Base-by-base conservation (phyloP, 1,284 basidiomycete species). In the Ganoderma lucidum region DNA sequence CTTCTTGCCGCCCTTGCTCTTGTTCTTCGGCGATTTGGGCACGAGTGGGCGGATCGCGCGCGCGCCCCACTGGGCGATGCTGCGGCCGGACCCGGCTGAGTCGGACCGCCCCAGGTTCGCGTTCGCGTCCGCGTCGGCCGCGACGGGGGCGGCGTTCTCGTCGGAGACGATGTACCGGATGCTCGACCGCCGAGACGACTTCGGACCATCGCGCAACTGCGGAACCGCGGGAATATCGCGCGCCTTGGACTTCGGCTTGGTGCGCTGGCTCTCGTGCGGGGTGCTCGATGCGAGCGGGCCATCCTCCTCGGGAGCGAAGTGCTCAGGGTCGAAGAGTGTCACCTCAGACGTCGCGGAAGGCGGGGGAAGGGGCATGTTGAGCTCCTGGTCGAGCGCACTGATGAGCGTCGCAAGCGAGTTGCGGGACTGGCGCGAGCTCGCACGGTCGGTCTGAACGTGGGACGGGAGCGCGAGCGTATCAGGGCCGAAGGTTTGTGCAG, bases 121-220 rank as follows among this genome's bases (percentile, higher is more conserved):
- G 76, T 51, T 28, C 23, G 75, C 48, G 77, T 69, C 51, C 76
- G 76, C 53, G 78, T 80, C 74, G 59, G 77, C 75, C 39, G 75
- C 67, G 59, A 78, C 77, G 28, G 80, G 73, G 66, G 73, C 69
- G 8, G 66, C 67, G 72, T 83, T 79, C 76, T 87, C 82, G 73
- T 86, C 84, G 66, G 89, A 89, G 80, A 85, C 87, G 75, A 89
- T 87, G 80, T 91, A 90, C 69, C 85, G 80, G 79, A 91, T 88
- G 75, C 87, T 89, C 66, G 90, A 88, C 72, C 86, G 86, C 73
- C 83, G 81, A 67, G 70, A 74, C 12, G 67, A 35, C 45, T 70
- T 75, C 32, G 70, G 51, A 42, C 64, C 70, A 32, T 68, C 69
- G 37, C 76, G 73, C 39, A 77, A 69, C 75, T 77, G 70, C 45